These are phyloP conservation scores for Citrus inodora DNA, from an alignment of 345 rosid species.

Conservation along the genomic window DNA sequence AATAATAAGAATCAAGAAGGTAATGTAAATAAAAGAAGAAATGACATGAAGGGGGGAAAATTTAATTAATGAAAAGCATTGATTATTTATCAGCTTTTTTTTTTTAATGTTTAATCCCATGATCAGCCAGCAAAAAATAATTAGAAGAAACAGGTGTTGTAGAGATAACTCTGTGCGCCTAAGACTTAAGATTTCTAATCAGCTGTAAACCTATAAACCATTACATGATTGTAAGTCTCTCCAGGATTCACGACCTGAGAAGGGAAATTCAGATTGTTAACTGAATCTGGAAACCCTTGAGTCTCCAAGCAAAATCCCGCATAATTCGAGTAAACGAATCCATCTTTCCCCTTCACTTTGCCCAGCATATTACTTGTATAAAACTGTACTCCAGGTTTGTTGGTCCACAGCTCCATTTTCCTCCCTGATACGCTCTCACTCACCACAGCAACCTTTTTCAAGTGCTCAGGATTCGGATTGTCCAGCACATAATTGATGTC, in stretches of 20 bases:
- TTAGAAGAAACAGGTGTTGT: neutral
- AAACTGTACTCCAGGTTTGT: constrained; percentile 69
- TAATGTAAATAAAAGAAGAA: neutral
- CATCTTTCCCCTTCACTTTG: constrained; percentile 47
- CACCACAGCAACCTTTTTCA: constrained; percentile 55
- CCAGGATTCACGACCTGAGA: constrained; percentile 64
- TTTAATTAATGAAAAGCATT: neutral
- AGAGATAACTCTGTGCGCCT: neutral
- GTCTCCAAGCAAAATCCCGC: constrained; percentile 72
- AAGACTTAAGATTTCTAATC: neutral
- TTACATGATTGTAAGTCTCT: constrained; percentile 49
- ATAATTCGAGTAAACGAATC: constrained; percentile 42
- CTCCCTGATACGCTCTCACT: constrained; percentile 55
- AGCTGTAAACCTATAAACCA: constrained; percentile 72
- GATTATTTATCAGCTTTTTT: neutral
- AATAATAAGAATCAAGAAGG: no score
- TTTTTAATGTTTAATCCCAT: neutral
- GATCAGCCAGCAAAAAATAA: neutral
- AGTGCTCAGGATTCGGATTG: constrained; percentile 18
- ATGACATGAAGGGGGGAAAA: neutral
- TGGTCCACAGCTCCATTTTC: constrained; percentile 73
- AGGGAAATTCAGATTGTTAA: constrained; percentile 75
- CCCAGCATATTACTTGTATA: constrained; percentile 55
- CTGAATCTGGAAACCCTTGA: constrained; percentile 82
- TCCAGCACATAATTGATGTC: constrained; percentile 76